A percentile compares a stretch with the other conserved stretches of the same genome.
Evolutionary conservation across 768 basidiomycete species (phyloP).

Genomic region (Boletus insuetus): DNA sequence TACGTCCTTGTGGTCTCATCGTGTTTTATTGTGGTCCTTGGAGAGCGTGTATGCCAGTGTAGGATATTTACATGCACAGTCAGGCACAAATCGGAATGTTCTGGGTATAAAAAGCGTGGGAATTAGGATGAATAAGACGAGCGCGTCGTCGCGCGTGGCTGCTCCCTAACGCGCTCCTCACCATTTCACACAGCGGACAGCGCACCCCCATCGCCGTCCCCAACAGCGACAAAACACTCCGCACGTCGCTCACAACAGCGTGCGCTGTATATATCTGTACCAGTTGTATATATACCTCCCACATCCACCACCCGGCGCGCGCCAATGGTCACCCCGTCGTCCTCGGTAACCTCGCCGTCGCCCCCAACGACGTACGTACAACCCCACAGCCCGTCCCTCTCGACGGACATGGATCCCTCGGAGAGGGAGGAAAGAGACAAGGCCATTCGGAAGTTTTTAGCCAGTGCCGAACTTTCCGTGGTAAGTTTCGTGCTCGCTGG

Average conservation of each 20-base stretch:
- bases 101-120: constrained; percentile 31
- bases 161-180: constrained; percentile 39
- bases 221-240: constrained; percentile 27
- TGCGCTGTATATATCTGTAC: constrained; percentile 16
- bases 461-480: constrained; percentile 76
- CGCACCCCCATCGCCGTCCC: constrained; percentile 31
- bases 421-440: constrained; percentile 63
- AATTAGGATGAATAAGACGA: constrained; percentile 36
- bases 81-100: constrained; percentile 21
- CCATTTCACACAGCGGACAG: constrained; percentile 38
- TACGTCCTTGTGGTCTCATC: constrained; percentile 9
- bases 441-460: constrained; percentile 73
- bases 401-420: constrained; percentile 38
- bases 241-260: constrained; percentile 7
- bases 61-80: constrained; percentile 14
- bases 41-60: constrained; percentile 7
- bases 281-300: constrained; percentile 15
- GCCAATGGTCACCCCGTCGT: constrained; percentile 75
- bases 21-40: constrained; percentile 10
- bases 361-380: constrained; percentile 66
- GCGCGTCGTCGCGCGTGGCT: constrained; percentile 37
- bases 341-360: constrained; percentile 79
- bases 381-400: constrained; percentile 38
- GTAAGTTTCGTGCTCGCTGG: constrained; percentile 48
- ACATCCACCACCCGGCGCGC: constrained; percentile 24